These are phyloP conservation scores for Capronia epimyces DNA, from an alignment of 2,329 filamentous ascomycete species.

Conservation along the genomic window DNA sequence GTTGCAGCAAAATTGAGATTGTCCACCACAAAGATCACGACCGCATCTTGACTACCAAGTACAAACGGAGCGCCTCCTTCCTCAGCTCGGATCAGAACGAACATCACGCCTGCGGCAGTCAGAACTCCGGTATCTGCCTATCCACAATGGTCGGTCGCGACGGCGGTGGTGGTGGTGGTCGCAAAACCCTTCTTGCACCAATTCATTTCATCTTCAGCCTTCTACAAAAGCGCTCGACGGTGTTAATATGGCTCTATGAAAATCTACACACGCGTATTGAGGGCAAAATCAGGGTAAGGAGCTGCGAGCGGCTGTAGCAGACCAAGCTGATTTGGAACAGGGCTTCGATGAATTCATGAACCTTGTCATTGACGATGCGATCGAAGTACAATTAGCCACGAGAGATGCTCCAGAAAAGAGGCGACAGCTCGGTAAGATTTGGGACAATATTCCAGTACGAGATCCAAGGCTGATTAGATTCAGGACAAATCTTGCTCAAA, in stretches of 20 bases:
- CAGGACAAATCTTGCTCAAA: slow-evolving; percentile 80
- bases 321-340: slow-evolving; percentile 43
- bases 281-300: slow-evolving; percentile 82
- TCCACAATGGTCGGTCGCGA: slow-evolving; percentile 49
- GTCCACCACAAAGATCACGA: not conserved
- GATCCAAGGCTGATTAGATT: slow-evolving; percentile 22
- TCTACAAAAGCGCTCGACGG: slow-evolving; percentile 73
- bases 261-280: slow-evolving; percentile 91
- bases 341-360: slow-evolving; percentile 99
- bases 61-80: not conserved
- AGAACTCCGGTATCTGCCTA: not conserved
- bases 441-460: slow-evolving; percentile 1
- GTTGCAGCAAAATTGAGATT: slow-evolving; percentile 4
- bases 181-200: slow-evolving; percentile 66
- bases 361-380: slow-evolving; percentile 87
- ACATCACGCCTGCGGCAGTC: not conserved
- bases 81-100: not conserved
- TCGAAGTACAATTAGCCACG: slow-evolving; percentile 80
- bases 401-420: slow-evolving; percentile 76
- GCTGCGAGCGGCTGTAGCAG: not conserved
- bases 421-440: slow-evolving; percentile 64
- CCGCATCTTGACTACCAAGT: not conserved
- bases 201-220: slow-evolving; percentile 95
- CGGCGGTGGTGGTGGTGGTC: slow-evolving; percentile 53
- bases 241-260: slow-evolving; percentile 96